These are phyloP conservation scores for Mucuna pruriens DNA, from an alignment of 306 rosid species.

Conservation along the genomic window DNA sequence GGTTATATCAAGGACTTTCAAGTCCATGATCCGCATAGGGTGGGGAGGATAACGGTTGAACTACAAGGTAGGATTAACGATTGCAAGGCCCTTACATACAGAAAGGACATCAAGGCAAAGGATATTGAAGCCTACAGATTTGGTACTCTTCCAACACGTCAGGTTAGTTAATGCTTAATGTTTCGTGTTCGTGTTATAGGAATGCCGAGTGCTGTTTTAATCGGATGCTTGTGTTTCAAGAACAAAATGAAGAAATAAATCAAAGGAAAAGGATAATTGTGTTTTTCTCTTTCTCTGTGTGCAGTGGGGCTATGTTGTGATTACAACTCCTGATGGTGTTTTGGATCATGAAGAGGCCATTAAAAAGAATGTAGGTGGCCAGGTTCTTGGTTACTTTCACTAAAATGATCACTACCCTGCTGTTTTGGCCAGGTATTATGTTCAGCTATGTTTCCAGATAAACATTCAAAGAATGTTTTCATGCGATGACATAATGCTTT, in stretches of 20 bases:
- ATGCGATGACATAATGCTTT: background rate
- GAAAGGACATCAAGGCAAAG: constrained; percentile 77
- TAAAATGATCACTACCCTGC: constrained; percentile 30
- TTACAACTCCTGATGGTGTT: constrained; percentile 92
- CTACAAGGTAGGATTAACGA: constrained; percentile 89
- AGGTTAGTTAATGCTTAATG: constrained; percentile 55
- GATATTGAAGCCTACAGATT: constrained; percentile 75
- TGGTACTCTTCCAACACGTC: constrained; percentile 72
- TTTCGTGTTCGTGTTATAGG: background rate
- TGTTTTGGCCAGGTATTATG: background rate
- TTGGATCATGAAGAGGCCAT: constrained; percentile 95
- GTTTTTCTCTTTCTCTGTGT: constrained; percentile 22
- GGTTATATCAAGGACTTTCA: constrained; percentile 83
- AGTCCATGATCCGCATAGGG: constrained; percentile 88
- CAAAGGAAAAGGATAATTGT: constrained; percentile 22
- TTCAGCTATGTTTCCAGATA: background rate
- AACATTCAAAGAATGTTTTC: background rate
- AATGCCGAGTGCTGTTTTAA: background rate
- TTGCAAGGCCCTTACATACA: constrained; percentile 71
- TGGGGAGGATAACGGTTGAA: constrained; percentile 89
- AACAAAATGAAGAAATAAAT: background rate
- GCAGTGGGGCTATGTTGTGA: constrained; percentile 99
- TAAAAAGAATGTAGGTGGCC: constrained; percentile 70
- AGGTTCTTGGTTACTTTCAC: constrained; percentile 87
- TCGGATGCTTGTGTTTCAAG: constrained; percentile 4